Base-by-base conservation (phyloP, 495 filamentous ascomycete genomes). In the Entonaema liquescens region DNA sequence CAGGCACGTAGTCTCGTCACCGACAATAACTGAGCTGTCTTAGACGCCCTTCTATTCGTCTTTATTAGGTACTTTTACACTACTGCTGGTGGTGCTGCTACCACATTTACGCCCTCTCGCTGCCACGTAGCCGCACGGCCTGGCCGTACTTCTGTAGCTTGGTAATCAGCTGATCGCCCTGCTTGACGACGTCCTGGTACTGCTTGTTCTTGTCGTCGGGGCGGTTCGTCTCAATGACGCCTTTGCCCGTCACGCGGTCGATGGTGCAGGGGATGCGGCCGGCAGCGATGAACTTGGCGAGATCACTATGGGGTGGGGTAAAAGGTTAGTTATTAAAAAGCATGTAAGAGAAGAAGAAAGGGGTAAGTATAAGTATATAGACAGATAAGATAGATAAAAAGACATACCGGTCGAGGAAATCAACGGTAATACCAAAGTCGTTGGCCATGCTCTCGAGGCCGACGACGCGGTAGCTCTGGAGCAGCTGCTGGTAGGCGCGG, bases 161-260 rank as follows among this genome's bases (percentile, higher is more conserved):
- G 66, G 96, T 99, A 79, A 99, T 97, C 54, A 99, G 82, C 74
- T 95, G 90, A 81, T 99, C 95, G 28, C 95, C 95, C 75, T 98
- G 95, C 84, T 94, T 95, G 55, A 99, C 93, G 35, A 98, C 93
- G 75, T 98, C 95, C 55, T 94, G 89, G 79, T 98, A 99, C 80
- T 99, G 95, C 84, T 96, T 97, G 85, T 98, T 97, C 88, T 98
- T 98, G 79, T 97, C 93, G 76, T 98, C 96, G 3, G 95, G 94
- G 56, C 96, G 86, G 81, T 97, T 97, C 26, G 95, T 99, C 85
- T 98, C 96, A 75, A 99, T 98, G 76, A 98, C 92, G 38, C 94
- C 95, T 71, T 95, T 94, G 66, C 85, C 85, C 0, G 83, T 81
- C 67, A 99, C 96, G 52, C 95, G 93, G 83, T 99, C 95, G 72